A percentile compares a stretch with the other conserved stretches of the same genome.
Evolutionary conservation across 2,329 filamentous ascomycete genomes (phyloP).

Genomic region (Xylariaceae sp.): DNA sequence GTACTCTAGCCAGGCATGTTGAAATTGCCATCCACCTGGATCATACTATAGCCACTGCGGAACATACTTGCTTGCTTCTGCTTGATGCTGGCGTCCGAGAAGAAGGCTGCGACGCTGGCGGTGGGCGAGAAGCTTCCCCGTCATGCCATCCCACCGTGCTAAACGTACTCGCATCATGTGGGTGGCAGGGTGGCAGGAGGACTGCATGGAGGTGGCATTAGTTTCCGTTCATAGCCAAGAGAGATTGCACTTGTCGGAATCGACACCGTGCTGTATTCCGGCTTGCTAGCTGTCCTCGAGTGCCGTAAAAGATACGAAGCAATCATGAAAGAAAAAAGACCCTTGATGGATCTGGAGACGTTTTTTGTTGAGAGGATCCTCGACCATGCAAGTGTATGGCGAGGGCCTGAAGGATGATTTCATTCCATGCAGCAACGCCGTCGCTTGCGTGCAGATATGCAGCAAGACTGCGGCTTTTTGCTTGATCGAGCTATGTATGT

Average conservation of each 20-base stretch:
- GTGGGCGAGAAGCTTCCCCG: constrained; percentile 15
- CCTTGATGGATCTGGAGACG: constrained; percentile 7
- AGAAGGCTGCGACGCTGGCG: constrained; percentile 22
- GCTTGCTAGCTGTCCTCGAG: neutral
- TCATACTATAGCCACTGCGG: constrained; percentile 33
- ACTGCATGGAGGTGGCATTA: too few relatives aligned
- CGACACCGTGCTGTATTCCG: constrained; percentile 4
- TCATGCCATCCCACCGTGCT: constrained; percentile 15
- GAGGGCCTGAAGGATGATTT: neutral
- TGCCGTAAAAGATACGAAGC: too few relatives aligned
- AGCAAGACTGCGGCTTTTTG: constrained; percentile 25
- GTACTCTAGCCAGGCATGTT: too few relatives aligned
- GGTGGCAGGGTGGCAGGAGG: constrained; percentile 18
- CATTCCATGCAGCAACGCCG: constrained; percentile 12
- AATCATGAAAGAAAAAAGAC: neutral
- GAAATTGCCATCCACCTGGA: neutral
- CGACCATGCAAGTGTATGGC: too few relatives aligned
- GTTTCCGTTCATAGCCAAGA: neutral
- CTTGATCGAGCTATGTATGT: constrained; percentile 25
- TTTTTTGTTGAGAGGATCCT: constrained; percentile 3
- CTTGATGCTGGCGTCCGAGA: constrained; percentile 23
- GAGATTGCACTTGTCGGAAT: neutral
- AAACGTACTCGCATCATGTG: constrained; percentile 17
- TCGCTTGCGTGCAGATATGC: constrained; percentile 9
- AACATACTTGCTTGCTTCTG: constrained; percentile 42